Evolutionary conservation across 352 stramenopile genomes (phyloP).

Genomic region (Peronosclerospora sorghi): DNA sequence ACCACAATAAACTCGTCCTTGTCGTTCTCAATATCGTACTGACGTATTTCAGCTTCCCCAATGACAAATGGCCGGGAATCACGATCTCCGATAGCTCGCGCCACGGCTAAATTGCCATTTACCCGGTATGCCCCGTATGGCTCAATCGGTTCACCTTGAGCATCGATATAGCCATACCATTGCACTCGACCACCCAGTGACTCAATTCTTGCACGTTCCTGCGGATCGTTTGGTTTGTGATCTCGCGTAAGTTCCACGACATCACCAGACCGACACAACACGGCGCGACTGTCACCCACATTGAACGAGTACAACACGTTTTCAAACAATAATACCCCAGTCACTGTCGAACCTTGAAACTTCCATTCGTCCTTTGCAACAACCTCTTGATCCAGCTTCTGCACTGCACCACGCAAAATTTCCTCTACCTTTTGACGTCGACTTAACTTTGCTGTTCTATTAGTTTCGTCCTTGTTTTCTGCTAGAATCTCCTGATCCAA

Average conservation of each 20-base stretch:
- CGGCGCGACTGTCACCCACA: slow-evolving; percentile 90
- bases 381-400: slow-evolving; percentile 49
- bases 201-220: slow-evolving; percentile 67
- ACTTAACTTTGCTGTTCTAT: slow-evolving; percentile 18
- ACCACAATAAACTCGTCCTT: slow-evolving; percentile 90
- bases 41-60: slow-evolving; percentile 69
- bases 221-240: slow-evolving; percentile 84
- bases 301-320: slow-evolving; percentile 83
- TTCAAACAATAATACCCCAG: slow-evolving; percentile 61
- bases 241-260: slow-evolving; percentile 71
- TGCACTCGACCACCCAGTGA: slow-evolving; percentile 75
- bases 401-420: slow-evolving; percentile 32
- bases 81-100: slow-evolving; percentile 84
- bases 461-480: slow-evolving; percentile 17
- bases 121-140: slow-evolving; percentile 87
- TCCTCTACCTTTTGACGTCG: slow-evolving; percentile 25
- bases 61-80: slow-evolving; percentile 80
- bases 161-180: slow-evolving; percentile 85
- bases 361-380: slow-evolving; percentile 63
- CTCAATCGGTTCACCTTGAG: slow-evolving; percentile 73
- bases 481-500: slow-evolving; percentile 37
- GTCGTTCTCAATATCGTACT: slow-evolving; percentile 61
- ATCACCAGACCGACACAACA: slow-evolving; percentile 81
- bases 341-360: slow-evolving; percentile 66
- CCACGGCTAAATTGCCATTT: slow-evolving; percentile 88